phyloP scores from a whole-genome alignment of 306 rosid genomes.

The Mucuna pruriens region DNA sequence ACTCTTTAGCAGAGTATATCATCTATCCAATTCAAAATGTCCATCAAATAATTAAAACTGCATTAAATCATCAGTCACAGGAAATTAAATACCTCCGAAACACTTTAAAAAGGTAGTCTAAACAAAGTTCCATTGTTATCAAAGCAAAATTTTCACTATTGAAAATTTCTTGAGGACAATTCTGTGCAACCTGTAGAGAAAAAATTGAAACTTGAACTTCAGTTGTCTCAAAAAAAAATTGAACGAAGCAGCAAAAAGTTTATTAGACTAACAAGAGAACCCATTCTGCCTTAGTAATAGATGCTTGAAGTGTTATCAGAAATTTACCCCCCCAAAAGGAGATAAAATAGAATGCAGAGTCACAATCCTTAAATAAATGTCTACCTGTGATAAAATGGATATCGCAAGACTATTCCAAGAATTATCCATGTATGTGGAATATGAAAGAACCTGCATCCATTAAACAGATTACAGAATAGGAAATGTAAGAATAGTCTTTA shows the following conservation, averaged over 20 bases:
- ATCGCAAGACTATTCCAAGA: conserved; percentile 82
- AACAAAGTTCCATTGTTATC: conserved; percentile 73
- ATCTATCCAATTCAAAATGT: conserved; percentile 4
- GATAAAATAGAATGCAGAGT: conserved; percentile 27
- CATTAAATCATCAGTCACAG: not conserved
- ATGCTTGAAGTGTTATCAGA: conserved; percentile 3
- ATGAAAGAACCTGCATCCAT: conserved; percentile 80
- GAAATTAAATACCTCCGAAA: conserved; percentile 59
- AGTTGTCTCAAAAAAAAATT: conserved; percentile 19
- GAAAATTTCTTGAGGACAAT: conserved; percentile 76
- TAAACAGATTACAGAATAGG: conserved; percentile 35
- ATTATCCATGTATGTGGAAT: conserved; percentile 74
- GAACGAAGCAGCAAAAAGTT: conserved; percentile 22
- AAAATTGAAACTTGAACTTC: conserved; percentile 46
- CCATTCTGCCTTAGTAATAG: conserved; percentile 23
- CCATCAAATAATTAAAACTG: conserved; percentile 28
- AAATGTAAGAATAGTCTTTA: conserved; percentile 22
- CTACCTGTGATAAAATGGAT: conserved; percentile 84
- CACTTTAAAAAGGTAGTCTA: conserved; percentile 62
- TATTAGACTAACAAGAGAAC: conserved; percentile 21
- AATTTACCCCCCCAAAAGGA: not conserved
- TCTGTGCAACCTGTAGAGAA: conserved; percentile 71
- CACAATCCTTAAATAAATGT: conserved; percentile 32
- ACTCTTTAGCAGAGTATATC: conserved; percentile 38
- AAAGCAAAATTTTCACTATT: conserved; percentile 64